Base-by-base conservation (phyloP, 2,329 filamentous ascomycete species). In the Drechslerella stenobrocha region DNA sequence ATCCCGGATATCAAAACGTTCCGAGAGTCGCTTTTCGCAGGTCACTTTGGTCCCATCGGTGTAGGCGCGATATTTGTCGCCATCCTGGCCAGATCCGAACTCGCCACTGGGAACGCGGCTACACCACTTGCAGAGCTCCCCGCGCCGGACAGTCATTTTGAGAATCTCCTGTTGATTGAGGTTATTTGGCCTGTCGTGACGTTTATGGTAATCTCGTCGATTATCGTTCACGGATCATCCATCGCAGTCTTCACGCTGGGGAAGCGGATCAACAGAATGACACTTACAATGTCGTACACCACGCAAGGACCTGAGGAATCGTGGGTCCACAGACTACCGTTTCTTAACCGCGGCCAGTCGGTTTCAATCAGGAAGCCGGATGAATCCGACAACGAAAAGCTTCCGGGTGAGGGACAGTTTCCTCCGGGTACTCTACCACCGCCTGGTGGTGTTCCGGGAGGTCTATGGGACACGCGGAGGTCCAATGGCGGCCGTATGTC, bases 1-100 rank as follows among this genome's bases (percentile, higher is more conserved):
- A 97, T 98, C 76, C 92, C 93, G 0, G 93, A 98, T 74, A 86
- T 98, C 73, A 97, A 96, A 78, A 97, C 92, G 0, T 98, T 93
- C 92, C 87, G 93, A 73, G 93, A 98, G 76, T 92, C 93, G 3
- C 80, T 96, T 0, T 98, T 98, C 75, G 93, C 93, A 13, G 93
- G 93, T 1, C 93, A 98, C 76, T 98, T 98, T 74, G 93, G 93
- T 4, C 93, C 93, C 24, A 97, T 98, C 72, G 93, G 93, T 53
- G 93, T 98, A 53, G 93, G 93, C 66, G 93, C 92, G 70, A 91
- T 98, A 63, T 98, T 98, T 71, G 87, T 96, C 47, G 90, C 90
- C 18, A 95, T 98, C 64, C 80, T 98, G 47, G 90, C 93, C 15
- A 83, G 92, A 74, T 91, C 90, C n/a, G 93, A 98, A 76, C 77